phyloP scores from a whole-genome alignment of 78 protist genomes.

The Ministeria vibrans region DNA sequence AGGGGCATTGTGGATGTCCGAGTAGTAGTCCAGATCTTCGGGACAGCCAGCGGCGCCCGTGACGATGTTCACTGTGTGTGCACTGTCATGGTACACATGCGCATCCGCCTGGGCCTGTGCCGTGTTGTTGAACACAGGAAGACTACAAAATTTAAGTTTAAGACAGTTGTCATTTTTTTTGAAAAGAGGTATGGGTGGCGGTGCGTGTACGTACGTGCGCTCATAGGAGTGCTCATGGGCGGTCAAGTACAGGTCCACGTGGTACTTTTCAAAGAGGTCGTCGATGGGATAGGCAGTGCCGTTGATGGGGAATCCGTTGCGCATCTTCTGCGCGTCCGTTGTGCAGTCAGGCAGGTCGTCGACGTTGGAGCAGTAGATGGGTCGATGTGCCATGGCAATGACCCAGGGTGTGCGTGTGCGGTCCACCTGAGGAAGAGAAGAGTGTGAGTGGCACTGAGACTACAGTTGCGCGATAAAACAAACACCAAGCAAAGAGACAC shows the following conservation, averaged over 20 bases:
- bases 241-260: neutral
- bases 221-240: conserved; percentile 4
- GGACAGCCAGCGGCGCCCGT: neutral
- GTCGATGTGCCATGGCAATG: neutral
- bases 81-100: neutral
- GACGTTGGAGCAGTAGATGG: neutral
- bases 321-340: neutral
- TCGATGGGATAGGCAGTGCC: neutral
- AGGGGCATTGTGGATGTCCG: neutral
- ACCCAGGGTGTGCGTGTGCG: neutral
- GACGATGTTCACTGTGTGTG: neutral
- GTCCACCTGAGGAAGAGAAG: neutral
- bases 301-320: neutral
- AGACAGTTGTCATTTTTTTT: no score
- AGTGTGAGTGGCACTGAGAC: neutral
- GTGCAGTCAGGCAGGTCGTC: neutral
- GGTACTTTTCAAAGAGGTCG: neutral
- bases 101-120: neutral
- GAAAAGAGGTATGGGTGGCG: neutral
- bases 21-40: conserved; percentile 10
- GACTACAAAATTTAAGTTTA: no score
- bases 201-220: neutral
- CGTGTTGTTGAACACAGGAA: no score
- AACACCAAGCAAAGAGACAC: neutral
- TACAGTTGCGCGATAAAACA: neutral